phyloP scores from a whole-genome alignment of 768 basidiomycete species.

The Rhodotorula kratochvilovae region DNA sequence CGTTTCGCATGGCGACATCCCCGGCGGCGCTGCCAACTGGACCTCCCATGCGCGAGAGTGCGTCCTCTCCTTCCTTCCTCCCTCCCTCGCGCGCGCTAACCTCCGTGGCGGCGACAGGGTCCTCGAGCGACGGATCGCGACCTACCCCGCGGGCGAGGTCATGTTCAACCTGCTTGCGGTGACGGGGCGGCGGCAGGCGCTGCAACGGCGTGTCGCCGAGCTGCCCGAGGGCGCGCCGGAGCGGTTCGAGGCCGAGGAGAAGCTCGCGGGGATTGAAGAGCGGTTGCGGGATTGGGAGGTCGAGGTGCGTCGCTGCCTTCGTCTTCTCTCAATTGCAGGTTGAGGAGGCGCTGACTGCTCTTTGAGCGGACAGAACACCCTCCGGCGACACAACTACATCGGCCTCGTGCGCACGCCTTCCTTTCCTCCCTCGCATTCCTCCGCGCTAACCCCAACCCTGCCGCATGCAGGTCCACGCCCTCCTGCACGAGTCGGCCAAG shows the following conservation, averaged over 20 bases:
- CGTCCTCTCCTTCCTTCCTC: background rate
- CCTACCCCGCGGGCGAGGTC: slow-evolving; percentile 84
- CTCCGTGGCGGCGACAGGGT: slow-evolving; percentile 47
- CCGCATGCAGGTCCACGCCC: slow-evolving; percentile 52
- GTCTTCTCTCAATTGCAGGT: too few relatives aligned
- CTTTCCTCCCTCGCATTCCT: background rate
- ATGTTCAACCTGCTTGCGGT: slow-evolving; percentile 58
- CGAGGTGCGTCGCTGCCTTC: slow-evolving; percentile 10
- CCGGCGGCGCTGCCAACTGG: slow-evolving; percentile 69
- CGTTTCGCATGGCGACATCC: slow-evolving; percentile 71
- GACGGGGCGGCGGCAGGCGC: slow-evolving; percentile 43
- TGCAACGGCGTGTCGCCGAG: slow-evolving; percentile 69
- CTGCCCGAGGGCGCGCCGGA: slow-evolving; percentile 53
- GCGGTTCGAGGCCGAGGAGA: slow-evolving; percentile 64
- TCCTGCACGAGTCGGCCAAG: slow-evolving; percentile 69
- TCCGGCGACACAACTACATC: slow-evolving; percentile 80
- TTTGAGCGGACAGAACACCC: slow-evolving; percentile 55
- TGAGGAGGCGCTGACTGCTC: too few relatives aligned
- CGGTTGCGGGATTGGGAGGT: slow-evolving; percentile 35
- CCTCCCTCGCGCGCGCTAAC: background rate
- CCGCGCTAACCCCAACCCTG: background rate
- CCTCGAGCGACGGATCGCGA: slow-evolving; percentile 80
- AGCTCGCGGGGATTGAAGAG: slow-evolving; percentile 53
- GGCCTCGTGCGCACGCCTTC: slow-evolving; percentile 48
- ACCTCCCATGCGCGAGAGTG: slow-evolving; percentile 66